Evolutionary conservation across 2,329 filamentous ascomycete species (phyloP).

Genomic region (Talaromyces sp.): DNA sequence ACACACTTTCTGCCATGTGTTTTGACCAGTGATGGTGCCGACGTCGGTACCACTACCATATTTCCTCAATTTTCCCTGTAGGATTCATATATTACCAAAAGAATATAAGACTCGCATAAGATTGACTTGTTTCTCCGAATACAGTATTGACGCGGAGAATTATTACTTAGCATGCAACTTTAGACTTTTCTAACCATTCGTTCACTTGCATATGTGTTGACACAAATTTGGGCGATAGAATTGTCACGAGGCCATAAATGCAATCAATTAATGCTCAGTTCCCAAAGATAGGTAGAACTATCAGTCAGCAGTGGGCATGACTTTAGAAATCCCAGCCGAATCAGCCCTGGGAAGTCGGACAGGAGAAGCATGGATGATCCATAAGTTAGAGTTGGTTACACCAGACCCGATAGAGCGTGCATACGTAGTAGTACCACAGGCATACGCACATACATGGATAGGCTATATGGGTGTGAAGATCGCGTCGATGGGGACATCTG

Average conservation of each 20-base stretch:
- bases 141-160: not conserved
- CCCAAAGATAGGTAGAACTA: not conserved
- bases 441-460: not conserved
- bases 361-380: not conserved
- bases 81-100: not conserved
- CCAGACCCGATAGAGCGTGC: not conserved
- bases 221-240: not conserved
- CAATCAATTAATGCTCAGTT: not conserved
- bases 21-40: not conserved
- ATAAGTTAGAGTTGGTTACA: not conserved
- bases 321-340: not conserved
- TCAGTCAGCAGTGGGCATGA: not conserved
- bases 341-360: not conserved
- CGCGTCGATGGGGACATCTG: not conserved
- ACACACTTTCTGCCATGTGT: not conserved
- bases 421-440: not conserved
- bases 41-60: not conserved
- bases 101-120: not conserved
- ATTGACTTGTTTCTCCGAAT: not conserved
- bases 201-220: not conserved
- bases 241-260: not conserved
- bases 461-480: not conserved
- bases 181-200: not conserved
- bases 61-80: not conserved
- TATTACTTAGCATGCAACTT: not conserved